Percentiles rank a stretch among this genome's conserved stretches.
Conservation (phyloP, 768 basidiomycete genomes). For the Mycena crocata region DNA sequence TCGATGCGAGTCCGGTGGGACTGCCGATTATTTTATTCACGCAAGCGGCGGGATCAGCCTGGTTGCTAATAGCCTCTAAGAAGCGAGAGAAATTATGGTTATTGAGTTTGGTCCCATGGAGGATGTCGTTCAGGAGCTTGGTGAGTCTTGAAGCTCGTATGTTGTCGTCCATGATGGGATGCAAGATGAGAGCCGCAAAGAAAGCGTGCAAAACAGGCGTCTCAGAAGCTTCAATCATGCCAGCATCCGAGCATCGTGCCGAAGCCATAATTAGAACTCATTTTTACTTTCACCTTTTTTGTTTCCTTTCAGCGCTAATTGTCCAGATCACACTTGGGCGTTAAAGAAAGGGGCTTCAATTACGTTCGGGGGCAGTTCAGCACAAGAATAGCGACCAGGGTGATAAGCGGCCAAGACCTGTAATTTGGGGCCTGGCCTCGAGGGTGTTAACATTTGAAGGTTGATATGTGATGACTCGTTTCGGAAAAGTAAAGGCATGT, state of each 20-base stretch:
- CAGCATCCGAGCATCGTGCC: not conserved
- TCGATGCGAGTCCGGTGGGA: constrained; percentile 45
- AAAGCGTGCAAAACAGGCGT: not conserved
- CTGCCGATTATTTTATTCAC: constrained; percentile 48
- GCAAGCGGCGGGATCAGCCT: constrained; percentile 51
- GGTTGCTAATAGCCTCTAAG: constrained; percentile 53
- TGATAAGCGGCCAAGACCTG: no score
- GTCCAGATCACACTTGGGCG: not conserved
- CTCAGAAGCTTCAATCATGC: constrained; percentile 16
- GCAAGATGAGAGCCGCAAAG: not conserved
- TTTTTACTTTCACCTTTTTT: no score
- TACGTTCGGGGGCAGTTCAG: not conserved
- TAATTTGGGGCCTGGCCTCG: no score
- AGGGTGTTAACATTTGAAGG: no score
- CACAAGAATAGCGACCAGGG: no score
- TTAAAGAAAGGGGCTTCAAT: not conserved
- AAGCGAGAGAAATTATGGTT: constrained; percentile 45
- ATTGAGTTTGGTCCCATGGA: constrained; percentile 24
- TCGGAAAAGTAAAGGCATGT: no score
- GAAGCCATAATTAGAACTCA: constrained; percentile 15
- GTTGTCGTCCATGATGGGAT: constrained; percentile 23
- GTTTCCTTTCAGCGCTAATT: constrained; percentile 9
- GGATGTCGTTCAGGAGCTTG: constrained; percentile 30
- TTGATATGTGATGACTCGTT: no score
- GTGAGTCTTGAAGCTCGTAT: constrained; percentile 31